These are phyloP conservation scores for Graphilbum sp. DNA, from an alignment of 2,329 filamentous ascomycete genomes.

Conservation along the genomic window DNA sequence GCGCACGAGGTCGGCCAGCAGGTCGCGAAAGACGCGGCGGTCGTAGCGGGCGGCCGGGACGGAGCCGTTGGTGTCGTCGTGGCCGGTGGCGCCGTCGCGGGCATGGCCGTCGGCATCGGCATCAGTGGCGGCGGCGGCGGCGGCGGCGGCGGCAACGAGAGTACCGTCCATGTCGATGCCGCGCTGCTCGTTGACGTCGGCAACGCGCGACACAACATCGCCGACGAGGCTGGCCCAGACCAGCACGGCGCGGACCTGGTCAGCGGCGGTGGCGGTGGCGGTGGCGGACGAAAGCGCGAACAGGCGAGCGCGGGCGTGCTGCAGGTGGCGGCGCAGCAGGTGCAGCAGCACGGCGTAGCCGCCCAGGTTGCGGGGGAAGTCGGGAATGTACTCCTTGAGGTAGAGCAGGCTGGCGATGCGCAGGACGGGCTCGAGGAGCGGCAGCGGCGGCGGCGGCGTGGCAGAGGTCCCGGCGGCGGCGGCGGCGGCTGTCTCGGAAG, in stretches of 20 bases:
- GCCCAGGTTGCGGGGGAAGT: constrained; percentile 16
- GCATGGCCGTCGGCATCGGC: too few species aligned
- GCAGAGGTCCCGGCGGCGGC: background rate
- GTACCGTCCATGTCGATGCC: background rate
- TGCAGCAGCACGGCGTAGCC: constrained; percentile 15
- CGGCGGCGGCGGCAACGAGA: background rate
- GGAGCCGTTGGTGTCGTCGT: too few species aligned
- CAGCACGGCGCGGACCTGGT: constrained; percentile 9
- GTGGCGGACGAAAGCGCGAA: background rate
- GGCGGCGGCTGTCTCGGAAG: too few species aligned
- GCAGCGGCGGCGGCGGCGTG: background rate
- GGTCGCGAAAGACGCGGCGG: constrained; percentile 12
- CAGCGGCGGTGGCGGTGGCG: background rate
- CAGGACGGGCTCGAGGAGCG: constrained; percentile 14
- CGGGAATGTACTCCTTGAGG: constrained; percentile 17
- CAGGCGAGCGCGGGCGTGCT: constrained; percentile 3
- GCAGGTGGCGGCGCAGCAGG: constrained; percentile 13
- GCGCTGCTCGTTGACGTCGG: constrained; percentile 12
- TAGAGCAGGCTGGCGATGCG: constrained; percentile 16
- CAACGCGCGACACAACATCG: constrained; percentile 12
- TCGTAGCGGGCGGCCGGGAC: constrained; percentile 10
- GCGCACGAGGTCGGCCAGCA: constrained; percentile 9
- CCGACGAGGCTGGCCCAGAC: constrained; percentile 16
- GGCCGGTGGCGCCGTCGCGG: too few species aligned
- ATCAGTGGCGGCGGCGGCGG: too few species aligned